These are phyloP conservation scores for Kockiozyma suomiensis DNA, from an alignment of 805 yeast species.

Conservation along the genomic window DNA sequence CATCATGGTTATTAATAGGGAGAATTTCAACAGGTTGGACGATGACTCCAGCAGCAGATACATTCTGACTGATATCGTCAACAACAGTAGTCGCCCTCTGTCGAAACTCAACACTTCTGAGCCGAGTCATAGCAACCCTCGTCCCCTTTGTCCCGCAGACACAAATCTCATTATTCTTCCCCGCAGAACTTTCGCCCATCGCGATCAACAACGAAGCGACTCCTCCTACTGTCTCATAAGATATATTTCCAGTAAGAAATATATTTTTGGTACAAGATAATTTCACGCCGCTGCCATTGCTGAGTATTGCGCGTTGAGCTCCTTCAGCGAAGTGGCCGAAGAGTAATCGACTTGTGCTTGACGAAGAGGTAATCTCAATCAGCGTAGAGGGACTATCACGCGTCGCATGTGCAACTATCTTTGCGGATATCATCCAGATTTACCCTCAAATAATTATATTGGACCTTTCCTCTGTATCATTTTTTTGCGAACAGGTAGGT, in stretches of 20 bases:
- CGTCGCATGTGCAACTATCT: neutral
- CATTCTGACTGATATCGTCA: neutral
- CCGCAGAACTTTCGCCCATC: neutral
- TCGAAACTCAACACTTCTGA: conserved; percentile 4
- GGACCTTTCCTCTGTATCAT: too few relatives aligned
- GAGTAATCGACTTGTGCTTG: neutral
- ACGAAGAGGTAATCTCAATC: neutral
- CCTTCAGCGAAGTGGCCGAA: conserved; percentile 3
- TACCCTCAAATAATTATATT: too few relatives aligned
- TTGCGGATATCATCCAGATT: neutral
- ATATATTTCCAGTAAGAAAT: neutral
- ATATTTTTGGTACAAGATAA: neutral
- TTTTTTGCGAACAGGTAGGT: too few relatives aligned
- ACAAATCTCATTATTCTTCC: neutral
- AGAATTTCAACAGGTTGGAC: neutral
- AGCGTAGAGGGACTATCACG: neutral
- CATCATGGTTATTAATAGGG: neutral
- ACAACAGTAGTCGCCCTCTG: neutral
- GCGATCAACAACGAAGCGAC: neutral
- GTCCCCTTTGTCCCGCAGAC: neutral
- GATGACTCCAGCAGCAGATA: neutral
- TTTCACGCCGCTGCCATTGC: neutral
- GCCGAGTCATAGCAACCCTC: neutral
- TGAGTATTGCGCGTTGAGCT: neutral
- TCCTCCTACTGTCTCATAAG: neutral